Base-by-base conservation (phyloP, 768 basidiomycete species). In the Pisolithus orientalis region DNA sequence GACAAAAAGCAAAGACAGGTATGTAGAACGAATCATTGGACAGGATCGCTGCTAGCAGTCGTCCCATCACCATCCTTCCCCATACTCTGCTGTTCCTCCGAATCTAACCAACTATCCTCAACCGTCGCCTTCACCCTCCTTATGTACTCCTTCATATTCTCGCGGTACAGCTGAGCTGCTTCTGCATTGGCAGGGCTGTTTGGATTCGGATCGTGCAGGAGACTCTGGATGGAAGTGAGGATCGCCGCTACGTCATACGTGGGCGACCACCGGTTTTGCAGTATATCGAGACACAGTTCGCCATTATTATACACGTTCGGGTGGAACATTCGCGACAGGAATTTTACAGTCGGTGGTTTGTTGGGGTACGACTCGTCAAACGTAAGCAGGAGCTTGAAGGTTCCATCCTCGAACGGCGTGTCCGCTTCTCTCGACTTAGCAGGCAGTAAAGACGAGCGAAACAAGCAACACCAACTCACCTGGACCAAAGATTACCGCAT, bases 171-270 rank as follows among this genome's bases (percentile, higher is more conserved):
- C 71, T 94, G 91, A 6, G 96, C 96, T 0, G 96, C 96, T 71
- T 99, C 96, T 3, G 94, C 95, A 64, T 99, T 99, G 4, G 95
- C 96, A 13, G 96, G 95, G 64, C 93, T 95, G 67, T 94, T 93
- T 2, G 95, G 95, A 69, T 99, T 99, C 11, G 96, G 96, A 70
- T 99, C 96, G 63, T 98, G 94, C 54, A 99, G 74, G 51, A 99
- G 72, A 68, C 87, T 90, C 69, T 98, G 96, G 53, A 99, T 95
- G 59, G 86, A 90, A 8, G 96, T 99, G 62, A 99, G 77, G 71
- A 98, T 97, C 28, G 96, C 96, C 17, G 94, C 93, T 50, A 99
- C 96, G 65, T 99, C 96, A 70, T 99, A 99, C 1, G 96, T 98
- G 6, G 96, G 96, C 25, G 88, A 91, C 96, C 96, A 99, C 24